phyloP scores from a whole-genome alignment of 306 rosid species.

The Vicia villosa region DNA sequence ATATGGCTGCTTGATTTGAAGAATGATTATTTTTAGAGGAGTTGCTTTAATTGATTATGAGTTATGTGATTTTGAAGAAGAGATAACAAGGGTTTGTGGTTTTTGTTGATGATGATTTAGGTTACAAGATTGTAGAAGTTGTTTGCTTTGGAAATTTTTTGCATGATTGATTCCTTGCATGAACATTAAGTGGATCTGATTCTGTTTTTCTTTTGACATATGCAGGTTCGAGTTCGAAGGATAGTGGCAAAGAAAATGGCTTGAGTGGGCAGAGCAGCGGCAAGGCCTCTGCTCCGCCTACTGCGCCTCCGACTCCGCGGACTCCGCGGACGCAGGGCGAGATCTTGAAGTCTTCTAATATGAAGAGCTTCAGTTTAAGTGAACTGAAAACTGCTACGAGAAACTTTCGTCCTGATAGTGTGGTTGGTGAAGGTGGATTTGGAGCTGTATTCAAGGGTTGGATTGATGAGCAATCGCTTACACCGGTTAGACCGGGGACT shows the following conservation, averaged over 20 bases:
- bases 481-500: conserved; percentile 80
- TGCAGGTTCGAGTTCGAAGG: conserved; percentile 55
- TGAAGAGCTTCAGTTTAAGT: conserved; percentile 70
- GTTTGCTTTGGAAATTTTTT: conserved; percentile 23
- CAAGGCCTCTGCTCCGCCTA: conserved; percentile 54
- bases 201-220: conserved; percentile 21
- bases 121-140: neutral
- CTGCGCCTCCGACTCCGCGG: conserved; percentile 72
- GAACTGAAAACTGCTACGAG: conserved; percentile 86
- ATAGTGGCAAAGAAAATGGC: conserved; percentile 39
- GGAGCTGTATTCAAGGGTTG: conserved; percentile 94
- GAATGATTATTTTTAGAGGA: conserved; percentile 1
- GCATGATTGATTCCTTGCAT: neutral
- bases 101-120: neutral
- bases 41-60: conserved; percentile 28
- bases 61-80: no score
- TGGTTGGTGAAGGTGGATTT: conserved; percentile 97
- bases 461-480: conserved; percentile 79
- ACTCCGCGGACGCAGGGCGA: conserved; percentile 93
- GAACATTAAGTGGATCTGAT: conserved; percentile 8
- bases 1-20: conserved; percentile 13
- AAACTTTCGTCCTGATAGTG: conserved; percentile 96
- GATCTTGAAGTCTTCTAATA: conserved; percentile 77
- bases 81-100: no score
- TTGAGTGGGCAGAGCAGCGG: conserved; percentile 50